Evolutionary conservation across 179 eudicot species (phyloP).

Genomic region (Patellifolia procumbens): DNA sequence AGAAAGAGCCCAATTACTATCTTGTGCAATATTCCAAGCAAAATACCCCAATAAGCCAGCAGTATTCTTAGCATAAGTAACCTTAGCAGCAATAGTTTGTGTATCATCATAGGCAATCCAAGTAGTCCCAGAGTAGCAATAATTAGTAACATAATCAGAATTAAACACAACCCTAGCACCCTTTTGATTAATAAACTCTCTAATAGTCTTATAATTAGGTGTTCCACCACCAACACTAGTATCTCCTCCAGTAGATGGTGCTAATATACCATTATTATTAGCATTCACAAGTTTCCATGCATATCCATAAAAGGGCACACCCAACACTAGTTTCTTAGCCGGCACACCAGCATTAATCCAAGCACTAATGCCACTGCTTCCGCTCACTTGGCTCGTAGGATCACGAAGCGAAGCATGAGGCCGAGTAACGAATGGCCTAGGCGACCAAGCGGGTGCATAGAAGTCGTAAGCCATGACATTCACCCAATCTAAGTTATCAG

Average conservation of each 20-base stretch:
- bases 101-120: slow-evolving; percentile 84
- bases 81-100: slow-evolving; percentile 42
- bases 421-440: slow-evolving; percentile 16
- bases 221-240: slow-evolving; percentile 39
- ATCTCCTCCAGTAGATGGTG: slow-evolving; percentile 45
- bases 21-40: slow-evolving; percentile 77
- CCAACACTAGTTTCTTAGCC: slow-evolving; percentile 48
- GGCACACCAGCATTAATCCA: slow-evolving; percentile 67
- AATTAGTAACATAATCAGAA: slow-evolving; percentile 42
- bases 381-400: slow-evolving; percentile 39
- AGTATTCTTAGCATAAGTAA: slow-evolving; percentile 47
- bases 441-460: slow-evolving; percentile 45
- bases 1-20: slow-evolving; percentile 61
- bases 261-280: slow-evolving; percentile 40
- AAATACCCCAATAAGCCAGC: slow-evolving; percentile 65
- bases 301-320: slow-evolving; percentile 72
- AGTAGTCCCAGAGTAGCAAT: slow-evolving; percentile 55
- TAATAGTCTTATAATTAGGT: slow-evolving; percentile 33
- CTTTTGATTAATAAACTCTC: slow-evolving; percentile 21
- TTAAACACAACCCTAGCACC: slow-evolving; percentile 42
- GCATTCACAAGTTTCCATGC: slow-evolving; percentile 64
- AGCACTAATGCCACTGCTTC: slow-evolving; percentile 60
- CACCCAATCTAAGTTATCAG: slow-evolving; percentile 58
- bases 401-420: slow-evolving; percentile 52
- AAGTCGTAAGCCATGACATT: slow-evolving; percentile 82